Evolutionary conservation across 805 yeast species (phyloP).

Genomic region (Myxozyma neotropica): DNA sequence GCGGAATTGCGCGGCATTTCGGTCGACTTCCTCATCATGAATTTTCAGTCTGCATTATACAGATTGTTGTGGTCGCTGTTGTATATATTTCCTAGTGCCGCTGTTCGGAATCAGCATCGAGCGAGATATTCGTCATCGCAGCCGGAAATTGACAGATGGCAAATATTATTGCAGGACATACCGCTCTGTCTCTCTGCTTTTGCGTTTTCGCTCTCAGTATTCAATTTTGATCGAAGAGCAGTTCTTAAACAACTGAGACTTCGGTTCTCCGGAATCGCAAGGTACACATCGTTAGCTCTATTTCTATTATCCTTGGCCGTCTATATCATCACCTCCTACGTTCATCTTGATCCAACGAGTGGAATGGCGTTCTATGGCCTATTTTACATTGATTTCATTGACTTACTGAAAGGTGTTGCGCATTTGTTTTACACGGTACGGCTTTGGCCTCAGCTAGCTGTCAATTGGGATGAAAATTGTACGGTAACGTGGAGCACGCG

Average conservation of each 20-base stretch:
- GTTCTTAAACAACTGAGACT: neutral
- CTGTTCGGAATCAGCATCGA: neutral
- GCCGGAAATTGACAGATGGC: neutral
- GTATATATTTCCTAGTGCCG: slow-evolving; percentile 11
- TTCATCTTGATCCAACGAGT: slow-evolving; percentile 12
- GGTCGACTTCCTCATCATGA: slow-evolving; percentile 14
- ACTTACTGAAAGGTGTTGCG: slow-evolving; percentile 19
- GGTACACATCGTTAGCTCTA: neutral
- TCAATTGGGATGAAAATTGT: slow-evolving; percentile 19
- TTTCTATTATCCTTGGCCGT: neutral
- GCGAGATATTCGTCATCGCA: slow-evolving; percentile 7
- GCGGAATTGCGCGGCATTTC: slow-evolving; percentile 12
- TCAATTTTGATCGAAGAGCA: neutral
- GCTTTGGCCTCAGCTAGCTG: slow-evolving; percentile 24
- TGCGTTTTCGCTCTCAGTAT: neutral
- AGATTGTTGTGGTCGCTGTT: neutral
- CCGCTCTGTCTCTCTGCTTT: neutral
- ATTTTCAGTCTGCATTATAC: neutral
- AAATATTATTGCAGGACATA: neutral
- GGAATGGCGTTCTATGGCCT: slow-evolving; percentile 25
- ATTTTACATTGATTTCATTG: slow-evolving; percentile 25
- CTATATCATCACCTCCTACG: slow-evolving; percentile 2
- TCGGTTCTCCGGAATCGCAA: slow-evolving; percentile 15
- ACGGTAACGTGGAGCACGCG: slow-evolving; percentile 10
- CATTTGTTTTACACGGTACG: slow-evolving; percentile 4